Evolutionary conservation across 2,329 filamentous ascomycete species (phyloP).

Genomic region (Scytalidium sp.): DNA sequence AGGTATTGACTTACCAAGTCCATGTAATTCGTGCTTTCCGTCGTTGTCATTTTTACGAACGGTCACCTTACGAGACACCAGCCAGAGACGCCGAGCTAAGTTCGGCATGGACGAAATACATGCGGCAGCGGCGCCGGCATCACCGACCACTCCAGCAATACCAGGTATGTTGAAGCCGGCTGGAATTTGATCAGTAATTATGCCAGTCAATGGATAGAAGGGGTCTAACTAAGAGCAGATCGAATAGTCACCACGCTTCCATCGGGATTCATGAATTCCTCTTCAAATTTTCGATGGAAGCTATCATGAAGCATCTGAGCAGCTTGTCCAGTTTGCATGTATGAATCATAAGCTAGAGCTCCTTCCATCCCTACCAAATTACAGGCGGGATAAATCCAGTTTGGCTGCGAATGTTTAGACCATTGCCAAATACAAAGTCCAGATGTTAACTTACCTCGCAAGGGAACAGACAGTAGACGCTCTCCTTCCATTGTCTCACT

Average conservation of each 20-base stretch:
- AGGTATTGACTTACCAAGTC: not conserved
- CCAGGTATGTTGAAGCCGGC: not conserved
- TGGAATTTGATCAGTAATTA: not conserved
- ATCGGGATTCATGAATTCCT: constrained; percentile 5
- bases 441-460: not conserved
- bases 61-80: constrained; percentile 1
- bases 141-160: constrained; percentile 7
- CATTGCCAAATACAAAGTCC: not conserved
- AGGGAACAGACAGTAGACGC: not conserved
- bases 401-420: no score
- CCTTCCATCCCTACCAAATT: not conserved
- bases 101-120: no score
- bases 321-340: not conserved
- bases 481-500: not conserved
- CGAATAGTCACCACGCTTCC: constrained; percentile 3
- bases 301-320: not conserved
- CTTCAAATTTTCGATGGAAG: constrained; percentile 6
- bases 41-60: constrained; percentile 3
- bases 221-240: constrained; percentile 7
- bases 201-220: constrained; percentile 7
- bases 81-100: constrained; percentile 8
- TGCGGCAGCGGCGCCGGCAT: constrained; percentile 1
- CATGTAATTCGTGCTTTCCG: constrained; percentile 1
- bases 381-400: not conserved
- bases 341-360: not conserved